Evolutionary conservation across 768 basidiomycete species (phyloP).

Genomic region (Hirschioporus abietinus): DNA sequence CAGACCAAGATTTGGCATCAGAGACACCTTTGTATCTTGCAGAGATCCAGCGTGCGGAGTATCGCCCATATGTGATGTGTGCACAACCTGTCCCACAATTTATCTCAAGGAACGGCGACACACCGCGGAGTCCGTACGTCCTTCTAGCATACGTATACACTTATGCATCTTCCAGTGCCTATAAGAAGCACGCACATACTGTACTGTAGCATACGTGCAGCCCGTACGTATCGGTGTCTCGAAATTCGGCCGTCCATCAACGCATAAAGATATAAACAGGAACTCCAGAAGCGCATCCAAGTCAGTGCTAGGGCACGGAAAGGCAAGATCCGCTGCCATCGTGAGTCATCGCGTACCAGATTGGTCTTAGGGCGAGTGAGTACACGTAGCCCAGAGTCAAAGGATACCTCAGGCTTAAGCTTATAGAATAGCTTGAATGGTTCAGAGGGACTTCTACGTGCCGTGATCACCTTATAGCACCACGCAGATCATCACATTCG

Average conservation of each 20-base stretch:
- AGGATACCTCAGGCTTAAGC: too few species aligned
- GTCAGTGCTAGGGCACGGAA: neutral
- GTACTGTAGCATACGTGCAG: neutral
- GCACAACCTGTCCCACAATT: neutral
- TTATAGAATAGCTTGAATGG: too few species aligned
- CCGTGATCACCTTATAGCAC: neutral
- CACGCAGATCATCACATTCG: neutral
- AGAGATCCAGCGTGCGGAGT: neutral
- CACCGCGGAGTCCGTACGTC: neutral
- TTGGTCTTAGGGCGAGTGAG: neutral
- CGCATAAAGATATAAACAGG: neutral
- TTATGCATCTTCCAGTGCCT: neutral
- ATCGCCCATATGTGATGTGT: neutral
- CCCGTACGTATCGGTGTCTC: neutral
- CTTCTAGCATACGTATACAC: neutral
- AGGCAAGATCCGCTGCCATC: neutral
- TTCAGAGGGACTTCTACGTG: neutral
- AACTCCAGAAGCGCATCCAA: neutral
- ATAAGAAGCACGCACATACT: neutral
- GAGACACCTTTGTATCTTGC: neutral
- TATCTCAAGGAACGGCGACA: neutral
- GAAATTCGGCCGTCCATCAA: neutral
- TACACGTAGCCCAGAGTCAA: too few species aligned
- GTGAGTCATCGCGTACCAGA: neutral
- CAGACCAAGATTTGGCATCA: too few species aligned